Evolutionary conservation across 2,329 filamentous ascomycete species (phyloP).

Genomic region (Nectriaceae sp.): DNA sequence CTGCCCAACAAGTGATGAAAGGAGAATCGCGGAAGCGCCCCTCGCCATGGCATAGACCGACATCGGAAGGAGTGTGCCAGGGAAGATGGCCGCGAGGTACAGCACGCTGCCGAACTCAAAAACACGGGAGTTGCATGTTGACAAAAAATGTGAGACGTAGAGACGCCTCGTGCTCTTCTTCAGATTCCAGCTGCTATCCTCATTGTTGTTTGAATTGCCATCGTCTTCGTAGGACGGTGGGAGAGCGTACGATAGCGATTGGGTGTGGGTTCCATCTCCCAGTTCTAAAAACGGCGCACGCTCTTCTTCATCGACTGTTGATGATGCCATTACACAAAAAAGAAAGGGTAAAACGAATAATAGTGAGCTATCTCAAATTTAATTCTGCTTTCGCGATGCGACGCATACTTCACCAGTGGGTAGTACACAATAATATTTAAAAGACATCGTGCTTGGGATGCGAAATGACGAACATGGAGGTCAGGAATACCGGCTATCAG

Average conservation of each 20-base stretch:
- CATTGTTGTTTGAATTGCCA: background rate
- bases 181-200: constrained; percentile 12
- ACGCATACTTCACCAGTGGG: background rate
- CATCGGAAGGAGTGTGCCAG: constrained; percentile 62
- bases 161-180: constrained; percentile 36
- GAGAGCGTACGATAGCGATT: background rate
- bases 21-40: constrained; percentile 55
- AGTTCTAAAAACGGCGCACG: background rate
- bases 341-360: background rate
- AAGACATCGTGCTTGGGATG: background rate
- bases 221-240: background rate
- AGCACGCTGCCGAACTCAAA: constrained; percentile 66
- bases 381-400: too few species aligned
- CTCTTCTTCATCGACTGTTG: constrained; percentile 16
- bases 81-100: constrained; percentile 57
- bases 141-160: constrained; percentile 62
- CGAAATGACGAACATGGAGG: background rate
- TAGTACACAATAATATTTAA: too few species aligned
- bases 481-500: background rate
- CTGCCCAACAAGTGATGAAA: constrained; percentile 60
- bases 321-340: background rate
- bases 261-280: background rate
- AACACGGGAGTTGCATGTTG: constrained; percentile 64
- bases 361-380: too few species aligned
- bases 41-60: constrained; percentile 70